Evolutionary conservation across 805 yeast species (phyloP), one percentile per base, ranked within the genome.

Genomic region (Jamesozyma spencerorum): DNA sequence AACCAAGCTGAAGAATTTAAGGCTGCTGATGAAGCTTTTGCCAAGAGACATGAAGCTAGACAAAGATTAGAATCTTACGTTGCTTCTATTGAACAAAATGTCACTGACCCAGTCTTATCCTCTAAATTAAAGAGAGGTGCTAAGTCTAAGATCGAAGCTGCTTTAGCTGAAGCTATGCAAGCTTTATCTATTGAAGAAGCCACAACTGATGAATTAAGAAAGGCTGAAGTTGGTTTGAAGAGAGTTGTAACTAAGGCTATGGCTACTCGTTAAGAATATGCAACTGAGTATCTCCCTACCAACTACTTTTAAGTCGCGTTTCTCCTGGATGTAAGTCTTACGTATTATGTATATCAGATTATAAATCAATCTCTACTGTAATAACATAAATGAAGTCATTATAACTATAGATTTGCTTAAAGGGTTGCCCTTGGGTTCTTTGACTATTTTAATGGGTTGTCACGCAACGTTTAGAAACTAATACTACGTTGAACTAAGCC

Each of bases 191-290:
- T 92, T 54, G 95, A 90, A 77, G 97, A 92, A 58, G 78, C 96
- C 48, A 64, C 94, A 61, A 90, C 96, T 68, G 98, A 92, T 66
- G 97, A 88, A 72, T 80, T 75, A 77, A 85, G 97, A 83, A 92
- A 86, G 83, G 97, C 98, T 66, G 97, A 92, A 80, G 86, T 92
- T 70, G 81, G 87, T 71, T 85, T 92, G 71, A 92, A 92, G 87
- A 85, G 98, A 74, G 96, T 90, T 66, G 97, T 90, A 70, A 90
- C 96, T 79, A 90, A 87, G 79, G 97, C 97, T 70, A 85, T 88
- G 87, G 84, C 96, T 62, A 78, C 96, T 71, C 96, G 96, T 79
- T 84, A 82, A 80, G 72, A 47, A 20, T 24, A 14, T n/a, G n/a
- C 30, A 24, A 6, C 15, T 5, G 13, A 24, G 15, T 15, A 15